Base-by-base conservation (phyloP, 2,329 filamentous ascomycete genomes). In the Ophiostoma triangulosporum region DNA sequence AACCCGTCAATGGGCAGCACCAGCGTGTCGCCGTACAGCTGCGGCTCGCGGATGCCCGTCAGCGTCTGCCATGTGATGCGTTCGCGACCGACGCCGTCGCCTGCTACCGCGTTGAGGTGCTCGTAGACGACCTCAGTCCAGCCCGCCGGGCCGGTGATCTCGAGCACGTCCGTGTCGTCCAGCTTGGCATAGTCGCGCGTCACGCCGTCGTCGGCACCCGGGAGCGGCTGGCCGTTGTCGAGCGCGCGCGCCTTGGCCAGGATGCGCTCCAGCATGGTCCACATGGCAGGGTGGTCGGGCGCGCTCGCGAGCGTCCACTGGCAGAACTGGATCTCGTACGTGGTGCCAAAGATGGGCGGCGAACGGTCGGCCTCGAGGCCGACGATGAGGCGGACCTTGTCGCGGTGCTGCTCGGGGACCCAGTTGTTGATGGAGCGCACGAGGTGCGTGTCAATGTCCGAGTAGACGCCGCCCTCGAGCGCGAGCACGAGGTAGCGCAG, bases 381-480 rank as follows among this genome's bases (percentile, higher is more conserved):
- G 22, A 67, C 59, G 12, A 67, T 53, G n/a, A 65, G 60, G 15
- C 31, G 26, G 3, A 58, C 57, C 3, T 59, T 58, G 2, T 45
- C 22, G 49, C 56, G 51, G 17, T 59, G 58, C 24, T 61, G 32
- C 8, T 51, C 46, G 6, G 62, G 62, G 4, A 64, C 56, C 63
- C 63, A 65, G 8, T 57, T 49, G 40, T 73, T 64, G 48, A 80
- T 64, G 0, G 76, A 72, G 24, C 45, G 63, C 12, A 74, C 73
- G 60, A 80, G 24, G 2, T 32, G n/a, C 12, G 80, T 77, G 61
- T 81, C 78, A 43, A 78, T 77, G 59, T 81, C 78, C n/a, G 76
- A 70, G 62, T 80, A 81, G 11, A 73, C 60, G 29, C 73, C 68
- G 33, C 68, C 68, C 53, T 69, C 63, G 14, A 57, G 56, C 3